Evolutionary conservation across 305 asterid genomes (phyloP), one percentile per base, ranked within the genome.

Genomic region (Fraxinus dipetala): DNA sequence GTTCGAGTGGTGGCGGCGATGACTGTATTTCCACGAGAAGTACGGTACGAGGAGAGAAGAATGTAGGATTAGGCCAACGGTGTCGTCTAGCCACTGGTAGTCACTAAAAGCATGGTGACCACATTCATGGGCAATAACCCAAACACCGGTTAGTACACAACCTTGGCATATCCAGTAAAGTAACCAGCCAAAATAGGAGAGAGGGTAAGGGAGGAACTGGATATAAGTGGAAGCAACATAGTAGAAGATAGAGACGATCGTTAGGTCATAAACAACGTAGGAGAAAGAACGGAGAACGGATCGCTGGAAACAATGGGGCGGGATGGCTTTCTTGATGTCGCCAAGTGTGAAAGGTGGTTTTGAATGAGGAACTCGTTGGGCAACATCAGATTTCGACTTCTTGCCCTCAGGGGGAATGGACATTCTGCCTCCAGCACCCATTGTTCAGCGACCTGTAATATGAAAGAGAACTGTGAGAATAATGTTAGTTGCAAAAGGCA

Each of bases 371-470:
- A 83, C 89, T 32, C 89, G 83, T 34, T 79, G 78, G 77, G 80
- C 26, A 61, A 75, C 84, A 36, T 86, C 88, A 67, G 89, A 72
- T 24, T 82, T 77, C 26, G 79, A 16, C 61, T 38, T 84, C 77
- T 86, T 84, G 28, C 79, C 87, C 81, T 73, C 84, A 0, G 67
- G 69, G 72, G 86, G 85, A 70, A 85, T 77, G 6, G 84, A 81
- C 91, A 84, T 88, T 72, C 88, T 75, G 79, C 91, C 91, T 61
- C 91, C 91, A 0, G 88, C 88, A 76, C 91, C 91, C 89, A 88
- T 86, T 83, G 87, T 73, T 78, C 80, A 75, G 73, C 54, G 70
- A 76, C 79, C 91, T 84, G 82, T 72, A 86, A 32, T 18, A 54
- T 6, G 6, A 34, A 43, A 75, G 24, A 78, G 2, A 14, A 67